Percentiles rank a stretch among this genome's conserved stretches.
phyloP scores from a whole-genome alignment of 805 yeast species.

The Saccharomyces eubayanus region DNA sequence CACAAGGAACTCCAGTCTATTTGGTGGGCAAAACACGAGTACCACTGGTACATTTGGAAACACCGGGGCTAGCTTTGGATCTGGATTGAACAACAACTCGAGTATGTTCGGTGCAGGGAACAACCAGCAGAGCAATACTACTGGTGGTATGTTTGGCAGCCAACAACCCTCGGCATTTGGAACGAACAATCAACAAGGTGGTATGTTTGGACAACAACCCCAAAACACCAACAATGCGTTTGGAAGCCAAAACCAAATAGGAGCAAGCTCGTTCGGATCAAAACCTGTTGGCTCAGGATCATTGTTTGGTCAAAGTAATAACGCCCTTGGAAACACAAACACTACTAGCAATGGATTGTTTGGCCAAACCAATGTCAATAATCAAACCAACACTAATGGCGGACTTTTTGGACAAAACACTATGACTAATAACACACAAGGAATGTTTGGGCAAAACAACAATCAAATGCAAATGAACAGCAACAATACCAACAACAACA shows the following conservation, averaged over 20 bases:
- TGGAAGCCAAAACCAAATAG: conserved; percentile 13
- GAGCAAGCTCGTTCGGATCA: conserved; percentile 27
- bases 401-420: conserved; percentile 30
- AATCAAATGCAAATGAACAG: conserved; percentile 1
- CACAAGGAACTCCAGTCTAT: conserved; percentile 13
- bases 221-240: conserved; percentile 9
- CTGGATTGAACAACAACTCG: conserved; percentile 12
- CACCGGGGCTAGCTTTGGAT: neutral
- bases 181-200: conserved; percentile 4
- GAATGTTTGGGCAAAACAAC: conserved; percentile 34
- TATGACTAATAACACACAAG: conserved; percentile 10
- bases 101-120: neutral
- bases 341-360: conserved; percentile 24
- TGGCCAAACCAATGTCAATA: conserved; percentile 28
- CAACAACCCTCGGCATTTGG: conserved; percentile 12
- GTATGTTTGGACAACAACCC: conserved; percentile 4
- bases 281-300: conserved; percentile 12
- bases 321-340: conserved; percentile 15
- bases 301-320: conserved; percentile 22
- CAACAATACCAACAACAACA: neutral
- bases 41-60: neutral
- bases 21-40: conserved; percentile 17
- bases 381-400: conserved; percentile 14
- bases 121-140: conserved; percentile 1
- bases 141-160: conserved; percentile 19